phyloP scores from a whole-genome alignment of 2,329 filamentous ascomycete species.

The Aspergillus quadrilineatus region DNA sequence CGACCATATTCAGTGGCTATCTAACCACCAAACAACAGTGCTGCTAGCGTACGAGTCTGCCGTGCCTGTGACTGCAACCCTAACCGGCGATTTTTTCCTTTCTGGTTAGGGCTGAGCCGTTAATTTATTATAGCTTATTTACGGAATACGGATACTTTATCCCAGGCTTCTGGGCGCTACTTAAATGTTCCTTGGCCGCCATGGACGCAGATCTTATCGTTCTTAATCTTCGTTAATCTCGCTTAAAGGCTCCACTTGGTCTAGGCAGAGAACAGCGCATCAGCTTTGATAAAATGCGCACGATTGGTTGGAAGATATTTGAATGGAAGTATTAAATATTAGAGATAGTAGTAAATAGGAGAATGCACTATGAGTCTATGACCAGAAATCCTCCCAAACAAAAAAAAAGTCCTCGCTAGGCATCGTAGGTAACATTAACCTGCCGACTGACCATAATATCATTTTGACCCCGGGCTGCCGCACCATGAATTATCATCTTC shows the following conservation, averaged over 20 bases:
- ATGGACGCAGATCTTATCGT: background rate
- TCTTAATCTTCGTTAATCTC: background rate
- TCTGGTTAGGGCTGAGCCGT: background rate
- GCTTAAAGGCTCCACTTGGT: background rate
- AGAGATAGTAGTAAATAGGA: background rate
- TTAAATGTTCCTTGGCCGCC: background rate
- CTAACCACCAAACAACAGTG: too few relatives aligned
- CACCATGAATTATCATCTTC: constrained; percentile 20
- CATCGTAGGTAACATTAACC: constrained; percentile 1
- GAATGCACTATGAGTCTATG: background rate
- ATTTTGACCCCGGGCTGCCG: background rate
- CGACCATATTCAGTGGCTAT: background rate
- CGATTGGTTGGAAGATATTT: too few relatives aligned
- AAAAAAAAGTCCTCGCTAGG: background rate
- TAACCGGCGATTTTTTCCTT: background rate
- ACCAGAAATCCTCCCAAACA: background rate
- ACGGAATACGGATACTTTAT: background rate
- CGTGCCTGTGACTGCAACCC: background rate
- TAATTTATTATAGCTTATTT: background rate
- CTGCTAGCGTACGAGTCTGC: background rate
- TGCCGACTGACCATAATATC: constrained; percentile 9
- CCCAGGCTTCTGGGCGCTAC: background rate
- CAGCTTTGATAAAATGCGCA: too few relatives aligned
- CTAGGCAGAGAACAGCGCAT: background rate
- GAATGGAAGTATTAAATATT: background rate